phyloP scores from a whole-genome alignment of 345 rosid genomes.

The Eutrema japonicum region DNA sequence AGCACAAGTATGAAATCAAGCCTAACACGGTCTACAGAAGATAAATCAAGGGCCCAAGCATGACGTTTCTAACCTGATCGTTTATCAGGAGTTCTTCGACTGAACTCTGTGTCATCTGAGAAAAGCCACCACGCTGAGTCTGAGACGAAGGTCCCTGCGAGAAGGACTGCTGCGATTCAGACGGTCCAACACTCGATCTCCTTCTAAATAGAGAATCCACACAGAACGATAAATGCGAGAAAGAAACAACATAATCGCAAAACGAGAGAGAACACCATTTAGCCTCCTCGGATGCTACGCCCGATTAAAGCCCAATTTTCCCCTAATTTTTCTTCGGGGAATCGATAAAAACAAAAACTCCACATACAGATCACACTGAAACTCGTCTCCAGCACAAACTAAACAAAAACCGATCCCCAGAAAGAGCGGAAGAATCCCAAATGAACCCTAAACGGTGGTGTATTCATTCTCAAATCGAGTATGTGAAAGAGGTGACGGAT shows the following conservation, averaged over 20 bases:
- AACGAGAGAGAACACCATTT: background rate
- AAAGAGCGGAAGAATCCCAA: background rate
- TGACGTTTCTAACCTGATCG: conserved; percentile 57
- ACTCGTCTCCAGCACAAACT: conserved; percentile 4
- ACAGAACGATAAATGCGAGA: background rate
- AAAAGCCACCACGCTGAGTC: conserved; percentile 78
- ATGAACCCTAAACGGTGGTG: background rate
- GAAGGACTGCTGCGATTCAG: conserved; percentile 74
- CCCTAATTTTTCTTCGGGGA: background rate
- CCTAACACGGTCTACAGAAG: no score
- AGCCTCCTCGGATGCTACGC: background rate
- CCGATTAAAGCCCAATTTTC: background rate
- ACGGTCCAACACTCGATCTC: conserved; percentile 52
- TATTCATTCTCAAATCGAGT: background rate
- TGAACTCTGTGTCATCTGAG: conserved; percentile 84
- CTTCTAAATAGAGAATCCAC: conserved; percentile 45
- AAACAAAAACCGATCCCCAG: conserved; percentile 4
- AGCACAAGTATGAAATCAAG: conserved; percentile 26
- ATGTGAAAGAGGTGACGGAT: background rate
- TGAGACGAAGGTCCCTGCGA: conserved; percentile 90
- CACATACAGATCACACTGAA: conserved; percentile 18
- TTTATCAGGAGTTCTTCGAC: conserved; percentile 58
- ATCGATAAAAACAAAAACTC: background rate
- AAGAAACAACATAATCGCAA: background rate
- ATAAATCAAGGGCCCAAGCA: background rate